Evolutionary conservation across 257 asterid genomes (phyloP).

Genomic region (Catharanthus roseus): DNA sequence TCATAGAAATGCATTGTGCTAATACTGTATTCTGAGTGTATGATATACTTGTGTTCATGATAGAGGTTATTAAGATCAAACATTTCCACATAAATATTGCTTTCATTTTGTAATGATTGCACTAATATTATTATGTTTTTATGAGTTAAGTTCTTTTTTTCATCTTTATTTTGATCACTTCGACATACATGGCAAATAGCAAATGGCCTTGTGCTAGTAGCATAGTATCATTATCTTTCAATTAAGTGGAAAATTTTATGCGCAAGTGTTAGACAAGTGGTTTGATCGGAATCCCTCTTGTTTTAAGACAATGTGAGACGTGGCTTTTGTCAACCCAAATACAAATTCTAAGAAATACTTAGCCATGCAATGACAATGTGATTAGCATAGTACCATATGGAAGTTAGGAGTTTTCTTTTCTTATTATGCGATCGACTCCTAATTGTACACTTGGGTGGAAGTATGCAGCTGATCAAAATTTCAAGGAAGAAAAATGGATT

Average conservation of each 20-base stretch:
- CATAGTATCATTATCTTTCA: not conserved
- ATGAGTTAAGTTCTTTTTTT: not conserved
- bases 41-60: not conserved
- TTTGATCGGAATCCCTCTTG: not conserved
- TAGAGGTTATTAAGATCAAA: not conserved
- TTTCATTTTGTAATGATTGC: not conserved
- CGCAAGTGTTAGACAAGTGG: not conserved
- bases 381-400: no score
- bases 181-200: not conserved
- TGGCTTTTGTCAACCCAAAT: not conserved
- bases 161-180: not conserved
- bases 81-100: not conserved
- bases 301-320: not conserved
- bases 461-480: not conserved
- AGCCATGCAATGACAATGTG: no score
- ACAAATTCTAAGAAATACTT: not conserved
- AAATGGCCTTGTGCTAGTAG: not conserved
- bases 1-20: not conserved
- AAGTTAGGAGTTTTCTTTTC: not conserved
- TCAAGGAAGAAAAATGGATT: not conserved
- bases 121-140: not conserved
- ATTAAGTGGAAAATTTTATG: not conserved
- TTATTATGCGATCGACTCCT: not conserved
- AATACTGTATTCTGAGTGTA: not conserved
- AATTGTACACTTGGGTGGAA: not conserved